Conservation (phyloP, 345 rosid species). For the Draba incana region DNA sequence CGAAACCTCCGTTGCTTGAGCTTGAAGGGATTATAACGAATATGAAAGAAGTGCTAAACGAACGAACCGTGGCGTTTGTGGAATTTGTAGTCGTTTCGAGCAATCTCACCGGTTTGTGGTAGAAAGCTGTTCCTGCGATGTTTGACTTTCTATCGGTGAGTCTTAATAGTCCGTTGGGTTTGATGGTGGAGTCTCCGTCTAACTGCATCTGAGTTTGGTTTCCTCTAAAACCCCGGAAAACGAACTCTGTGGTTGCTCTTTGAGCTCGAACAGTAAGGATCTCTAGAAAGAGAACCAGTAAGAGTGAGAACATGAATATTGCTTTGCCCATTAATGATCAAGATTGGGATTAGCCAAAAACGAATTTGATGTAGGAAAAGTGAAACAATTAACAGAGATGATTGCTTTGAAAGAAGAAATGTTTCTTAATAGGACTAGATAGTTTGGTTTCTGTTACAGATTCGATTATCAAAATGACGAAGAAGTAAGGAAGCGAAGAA, state of each 20-base stretch:
- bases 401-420: conserved; percentile 2
- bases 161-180: conserved; percentile 35
- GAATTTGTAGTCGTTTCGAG: background rate
- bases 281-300: conserved; percentile 4
- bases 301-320: conserved; percentile 8
- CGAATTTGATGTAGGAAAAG: conserved; percentile 3
- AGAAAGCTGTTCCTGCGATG: conserved; percentile 38
- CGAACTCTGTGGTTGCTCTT: conserved; percentile 20
- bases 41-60: conserved; percentile 60
- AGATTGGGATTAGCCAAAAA: background rate
- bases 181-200: background rate
- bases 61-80: conserved; percentile 27
- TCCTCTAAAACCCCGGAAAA: conserved; percentile 33
- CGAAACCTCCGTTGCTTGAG: conserved; percentile 53
- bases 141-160: conserved; percentile 23
- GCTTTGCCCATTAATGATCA: conserved; percentile 6
- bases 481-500: background rate
- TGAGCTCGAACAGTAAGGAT: conserved; percentile 19
- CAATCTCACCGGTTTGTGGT: conserved; percentile 33
- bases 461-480: background rate
- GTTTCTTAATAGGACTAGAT: background rate
- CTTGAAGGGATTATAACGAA: conserved; percentile 46
- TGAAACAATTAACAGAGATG: conserved; percentile 2
- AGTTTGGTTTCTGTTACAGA: conserved; percentile 10
- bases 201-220: background rate